Base-by-base conservation (phyloP, 192 early-diverging fungal genomes). In the Podila verticillata region DNA sequence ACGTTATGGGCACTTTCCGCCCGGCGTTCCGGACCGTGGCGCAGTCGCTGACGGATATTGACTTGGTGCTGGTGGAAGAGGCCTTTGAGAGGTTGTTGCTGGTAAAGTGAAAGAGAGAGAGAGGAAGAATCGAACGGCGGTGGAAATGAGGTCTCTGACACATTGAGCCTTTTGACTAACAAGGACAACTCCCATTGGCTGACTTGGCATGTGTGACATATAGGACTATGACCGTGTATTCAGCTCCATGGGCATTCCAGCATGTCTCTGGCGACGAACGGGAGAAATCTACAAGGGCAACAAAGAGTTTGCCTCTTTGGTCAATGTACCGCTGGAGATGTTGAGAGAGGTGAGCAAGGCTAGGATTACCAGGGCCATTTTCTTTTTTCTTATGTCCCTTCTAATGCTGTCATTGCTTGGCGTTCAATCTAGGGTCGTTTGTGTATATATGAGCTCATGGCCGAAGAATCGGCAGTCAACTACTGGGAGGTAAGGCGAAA, bases 251-350 rank as follows among this genome's bases (percentile, higher is more conserved):
- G 97, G 96, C 26, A 93, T 98, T 60, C 96, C 97, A 0, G 92
- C 94, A 28, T 96, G 94, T 72, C 82, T 98, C 35, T 98, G 97
- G 97, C 91, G 97, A n/a, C 88, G 97, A 32, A 97, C 96, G 1
- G 97, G 97, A 24, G 96, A 98, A 72, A 98, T 98, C 48, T 97
- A 95, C 86, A 97, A 96, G 73, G 92, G 94, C 26, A 98, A 97
- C 85, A 91, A 95, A 63, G 95, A 97, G 86, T 98, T 98, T 88
- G 96, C 96, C 5, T 82, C 91, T 7, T 86, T 98, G 48, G 92
- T 97, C 7, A 92, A 92, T 59, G 87, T 98, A 24, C 91, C 94
- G 8, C 87, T 96, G 54, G 94, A 95, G 24, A 85, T 89, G 73
- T 85, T 98, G 13, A 88, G 91, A 54, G 95, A 67, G 51, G 51